Base-by-base conservation (phyloP, 1,284 basidiomycete genomes). In the Violaceomyces palustris region DNA sequence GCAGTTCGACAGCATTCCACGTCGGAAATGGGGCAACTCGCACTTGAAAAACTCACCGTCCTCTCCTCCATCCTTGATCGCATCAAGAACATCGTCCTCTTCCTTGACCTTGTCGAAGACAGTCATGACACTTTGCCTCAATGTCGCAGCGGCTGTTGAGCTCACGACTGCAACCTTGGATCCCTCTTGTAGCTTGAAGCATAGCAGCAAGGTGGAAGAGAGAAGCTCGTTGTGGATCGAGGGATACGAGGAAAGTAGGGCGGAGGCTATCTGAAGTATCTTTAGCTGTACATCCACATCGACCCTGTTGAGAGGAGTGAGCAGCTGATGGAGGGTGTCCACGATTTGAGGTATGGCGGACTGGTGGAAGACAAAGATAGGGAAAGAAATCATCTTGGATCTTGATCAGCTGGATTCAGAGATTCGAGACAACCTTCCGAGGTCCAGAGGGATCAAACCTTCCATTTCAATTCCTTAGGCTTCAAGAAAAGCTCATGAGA, bases 91-190 rank as follows among this genome's bases (percentile, higher is more conserved):
- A 3, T 47, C 52, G 48, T 90, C 87, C 69, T 92, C 88, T 15
- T 83, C 80, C 1, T 84, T 82, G 67, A 97, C 86, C 67, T 94
- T 92, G 76, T 98, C 93, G 38, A 97, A 88, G 11, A 97, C 85
- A 59, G 94, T 88, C 91, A 98, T 97, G 42, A 98, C 88, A 1
- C 94, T 80, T 73, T 97, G 93, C 1, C 93, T 85, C 6, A 98
- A 80, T 0, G 92, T 97, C 0, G 94, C 93, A 0, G 92, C 92
- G 0, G 93, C 94, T 1, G 93, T 98, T 0, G 90, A 94, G 3
- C 90, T 93, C 6, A 98, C 93, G 23, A 97, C 93, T 0, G 87
- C 86, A 19, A 94, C 94, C 50, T 88, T 83, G 6, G 88, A 92
- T 21, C 60, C 51, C 57, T 97, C 92, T 74, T 96, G 92, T 19